Conservation (phyloP, 768 basidiomycete species). For the Boletus reticuloceps region DNA sequence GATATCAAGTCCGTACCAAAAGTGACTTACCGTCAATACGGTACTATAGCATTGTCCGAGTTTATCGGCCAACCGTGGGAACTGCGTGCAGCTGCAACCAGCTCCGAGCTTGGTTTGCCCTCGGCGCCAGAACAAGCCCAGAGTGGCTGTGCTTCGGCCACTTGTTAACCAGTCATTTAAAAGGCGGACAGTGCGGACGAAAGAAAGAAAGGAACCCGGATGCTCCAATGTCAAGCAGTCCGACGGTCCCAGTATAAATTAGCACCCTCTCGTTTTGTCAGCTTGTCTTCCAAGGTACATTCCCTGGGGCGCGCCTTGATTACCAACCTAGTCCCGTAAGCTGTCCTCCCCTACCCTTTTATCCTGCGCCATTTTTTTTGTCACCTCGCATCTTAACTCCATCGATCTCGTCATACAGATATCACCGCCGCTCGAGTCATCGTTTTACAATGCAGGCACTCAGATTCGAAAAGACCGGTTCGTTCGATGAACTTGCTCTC, state of each 20-base stretch:
- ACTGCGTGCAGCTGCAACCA: no score
- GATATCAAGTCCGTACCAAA: no score
- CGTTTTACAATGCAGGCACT: constrained; percentile 30
- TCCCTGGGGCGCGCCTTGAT: neutral
- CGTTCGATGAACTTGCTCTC: constrained; percentile 26
- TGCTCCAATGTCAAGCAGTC: constrained; percentile 7
- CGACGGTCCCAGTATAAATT: neutral
- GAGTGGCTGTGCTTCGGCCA: no score
- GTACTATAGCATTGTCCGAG: no score
- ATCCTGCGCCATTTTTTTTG: neutral
- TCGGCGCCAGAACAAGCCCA: no score
- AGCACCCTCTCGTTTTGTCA: neutral
- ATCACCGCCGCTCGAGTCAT: neutral
- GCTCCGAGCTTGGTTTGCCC: no score
- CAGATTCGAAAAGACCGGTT: constrained; percentile 31
- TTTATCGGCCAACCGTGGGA: no score
- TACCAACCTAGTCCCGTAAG: constrained; percentile 5
- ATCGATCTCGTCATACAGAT: neutral
- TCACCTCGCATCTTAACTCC: neutral
- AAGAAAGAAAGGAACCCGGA: neutral
- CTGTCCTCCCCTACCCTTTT: neutral
- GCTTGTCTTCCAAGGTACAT: neutral
- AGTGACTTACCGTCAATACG: no score
- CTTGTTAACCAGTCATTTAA: no score
- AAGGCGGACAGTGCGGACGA: constrained; percentile 11